A percentile compares a stretch with the other conserved stretches of the same genome.
Conservation (phyloP, 1,139 yeast genomes). For the Yamadazyma sp. region DNA sequence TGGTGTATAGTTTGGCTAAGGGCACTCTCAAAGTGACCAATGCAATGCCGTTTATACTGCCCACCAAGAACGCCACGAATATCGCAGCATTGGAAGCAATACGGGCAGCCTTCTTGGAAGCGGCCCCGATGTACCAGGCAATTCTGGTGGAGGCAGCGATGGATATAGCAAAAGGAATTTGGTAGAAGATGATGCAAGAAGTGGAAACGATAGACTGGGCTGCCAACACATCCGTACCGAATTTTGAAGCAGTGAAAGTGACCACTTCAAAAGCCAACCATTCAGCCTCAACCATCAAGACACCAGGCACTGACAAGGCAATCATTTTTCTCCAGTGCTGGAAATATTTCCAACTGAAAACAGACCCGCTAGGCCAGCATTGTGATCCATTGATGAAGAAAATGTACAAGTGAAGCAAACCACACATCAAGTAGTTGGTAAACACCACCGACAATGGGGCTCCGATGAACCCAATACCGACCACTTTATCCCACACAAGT, state of each 20-base stretch:
- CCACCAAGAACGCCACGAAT: conserved; percentile 41
- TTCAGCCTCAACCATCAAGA: conserved; percentile 65
- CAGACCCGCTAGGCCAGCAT: conserved; percentile 56
- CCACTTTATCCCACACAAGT: conserved; percentile 58
- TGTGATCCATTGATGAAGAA: conserved; percentile 49
- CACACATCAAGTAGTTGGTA: conserved; percentile 69
- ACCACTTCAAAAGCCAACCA: conserved; percentile 70
- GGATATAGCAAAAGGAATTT: conserved; percentile 72
- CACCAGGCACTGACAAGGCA: conserved; percentile 58
- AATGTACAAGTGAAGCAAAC: conserved; percentile 46
- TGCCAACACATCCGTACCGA: conserved; percentile 67
- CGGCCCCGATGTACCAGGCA: conserved; percentile 78
- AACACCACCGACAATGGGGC: conserved; percentile 75
- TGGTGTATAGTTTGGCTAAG: conserved; percentile 51
- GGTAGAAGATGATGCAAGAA: conserved; percentile 66
- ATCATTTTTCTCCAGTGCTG: conserved; percentile 54
- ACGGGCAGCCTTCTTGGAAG: conserved; percentile 51
- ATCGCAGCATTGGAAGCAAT: conserved; percentile 44
- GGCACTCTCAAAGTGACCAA: conserved; percentile 37
- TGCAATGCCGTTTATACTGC: conserved; percentile 38
- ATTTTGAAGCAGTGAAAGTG: conserved; percentile 59
- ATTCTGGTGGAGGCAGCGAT: conserved; percentile 75
- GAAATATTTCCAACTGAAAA: conserved; percentile 39
- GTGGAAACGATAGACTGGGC: conserved; percentile 75
- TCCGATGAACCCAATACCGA: conserved; percentile 71